phyloP scores from a whole-genome alignment of 169 alveolate genomes.

The Eimeria sp. region DNA sequence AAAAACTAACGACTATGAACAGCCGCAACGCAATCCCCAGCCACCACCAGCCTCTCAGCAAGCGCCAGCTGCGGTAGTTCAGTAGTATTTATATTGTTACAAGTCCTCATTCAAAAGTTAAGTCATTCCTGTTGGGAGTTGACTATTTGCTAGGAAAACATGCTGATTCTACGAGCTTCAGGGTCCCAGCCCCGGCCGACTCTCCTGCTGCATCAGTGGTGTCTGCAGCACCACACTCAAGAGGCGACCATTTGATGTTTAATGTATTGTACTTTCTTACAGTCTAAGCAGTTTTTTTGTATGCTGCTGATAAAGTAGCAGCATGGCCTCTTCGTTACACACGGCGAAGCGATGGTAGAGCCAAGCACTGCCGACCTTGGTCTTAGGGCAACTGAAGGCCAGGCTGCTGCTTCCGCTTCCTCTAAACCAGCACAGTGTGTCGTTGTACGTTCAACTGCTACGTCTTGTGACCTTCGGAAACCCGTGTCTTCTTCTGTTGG shows the following conservation, averaged over 20 bases:
- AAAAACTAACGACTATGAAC: neutral
- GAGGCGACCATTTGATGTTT: neutral
- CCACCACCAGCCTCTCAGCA: neutral
- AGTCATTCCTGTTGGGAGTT: neutral
- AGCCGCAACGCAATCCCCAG: neutral
- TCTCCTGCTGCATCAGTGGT: neutral
- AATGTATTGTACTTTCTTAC: neutral
- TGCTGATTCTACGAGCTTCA: neutral
- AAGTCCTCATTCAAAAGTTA: neutral
- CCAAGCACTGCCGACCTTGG: slow-evolving; percentile 4
- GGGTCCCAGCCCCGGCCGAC: slow-evolving; percentile 21
- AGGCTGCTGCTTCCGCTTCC: neutral
- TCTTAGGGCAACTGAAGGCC: slow-evolving; percentile 18
- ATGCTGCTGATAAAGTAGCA: neutral
- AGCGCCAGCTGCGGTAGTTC: neutral
- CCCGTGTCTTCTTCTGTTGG: neutral
- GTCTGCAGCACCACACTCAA: neutral
- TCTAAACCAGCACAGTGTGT: neutral
- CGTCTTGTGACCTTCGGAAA: neutral
- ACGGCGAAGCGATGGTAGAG: slow-evolving; percentile 53
- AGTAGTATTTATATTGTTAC: neutral
- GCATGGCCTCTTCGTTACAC: slow-evolving; percentile 31
- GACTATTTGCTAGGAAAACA: neutral
- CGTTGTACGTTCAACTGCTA: neutral
- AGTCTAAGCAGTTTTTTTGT: neutral